Base-by-base conservation (phyloP, 192 early-diverging fungal genomes). In the Podila minutissima region DNA sequence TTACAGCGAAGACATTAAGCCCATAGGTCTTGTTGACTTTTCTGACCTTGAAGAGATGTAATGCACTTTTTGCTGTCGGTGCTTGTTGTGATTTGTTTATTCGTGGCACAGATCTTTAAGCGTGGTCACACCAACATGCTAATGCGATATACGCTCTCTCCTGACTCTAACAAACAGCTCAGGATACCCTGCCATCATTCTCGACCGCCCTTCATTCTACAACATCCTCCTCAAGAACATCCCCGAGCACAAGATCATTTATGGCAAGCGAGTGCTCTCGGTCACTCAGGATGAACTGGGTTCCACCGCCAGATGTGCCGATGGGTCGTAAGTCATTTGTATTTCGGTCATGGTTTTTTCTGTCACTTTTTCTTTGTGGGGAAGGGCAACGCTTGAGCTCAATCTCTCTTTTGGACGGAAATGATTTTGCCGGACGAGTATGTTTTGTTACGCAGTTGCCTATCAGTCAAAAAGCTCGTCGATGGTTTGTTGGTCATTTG, bases 21-120 rank as follows among this genome's bases (percentile, higher is more conserved):
- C 60, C 2, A 63, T 71, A 37, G 69, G 69, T 17, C 41, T 62
- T 17, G 33, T 71, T 37, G 70, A 72, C 53, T 72, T 72, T 31
- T 72, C 70, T 11, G 70, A 72, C 15, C 62, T 72, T 8, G 51
- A 72, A 48, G 70, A 72, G 50, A 72, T 72, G 70, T 72, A 72
- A 26, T 55, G 1, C 19, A 22, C 24, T 55, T 3, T 55, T 55
- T 55, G n/a, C 22, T 55, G 53, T 5, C 8, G 15, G n/a, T 55
- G n/a, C 0, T 55, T 55, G n/a, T 26, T 55, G 53, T 8, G 9
- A 15, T 53, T 53, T 53, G 53, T 11, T 55, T 55, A 22, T 22
- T 55, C n/a, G n/a, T 55, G 53, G 8, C 24, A 55, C 53, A 55
- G 53, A 10, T 55, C 4, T 26, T 55, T n/a, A 55, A 24, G 53